Conservation (phyloP, 176 grass and related monocot species). For the Carex parvula region DNA sequence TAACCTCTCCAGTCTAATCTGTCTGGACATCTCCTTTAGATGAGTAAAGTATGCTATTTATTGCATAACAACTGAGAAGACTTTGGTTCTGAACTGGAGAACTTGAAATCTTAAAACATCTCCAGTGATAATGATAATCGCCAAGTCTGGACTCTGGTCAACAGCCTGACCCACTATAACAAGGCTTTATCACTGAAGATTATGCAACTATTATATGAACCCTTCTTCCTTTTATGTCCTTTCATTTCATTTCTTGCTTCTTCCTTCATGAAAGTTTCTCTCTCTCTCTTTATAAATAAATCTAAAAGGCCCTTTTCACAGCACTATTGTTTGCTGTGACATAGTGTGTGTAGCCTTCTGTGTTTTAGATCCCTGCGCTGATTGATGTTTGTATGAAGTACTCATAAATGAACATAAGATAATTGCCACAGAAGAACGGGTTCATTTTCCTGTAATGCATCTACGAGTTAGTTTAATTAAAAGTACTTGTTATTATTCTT, state of each 20-base stretch:
- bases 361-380: background rate
- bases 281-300: background rate
- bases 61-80: background rate
- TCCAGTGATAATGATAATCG: conserved; percentile 9
- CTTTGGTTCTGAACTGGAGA: background rate
- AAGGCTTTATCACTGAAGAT: background rate
- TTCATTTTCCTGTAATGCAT: background rate
- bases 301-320: conserved; percentile 9
- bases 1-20: background rate
- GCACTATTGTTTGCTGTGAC: background rate
- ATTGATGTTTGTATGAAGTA: background rate
- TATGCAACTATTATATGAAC: conserved; percentile 16
- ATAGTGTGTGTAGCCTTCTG: background rate
- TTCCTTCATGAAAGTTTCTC: background rate
- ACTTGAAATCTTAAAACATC: background rate
- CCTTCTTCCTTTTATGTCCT: too few species aligned
- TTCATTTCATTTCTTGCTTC: too few species aligned
- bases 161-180: background rate
- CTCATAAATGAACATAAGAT: background rate
- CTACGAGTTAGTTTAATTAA: conserved; percentile 22
- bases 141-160: conserved; percentile 13
- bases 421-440: conserved; percentile 3
- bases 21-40: background rate
- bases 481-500: conserved; percentile 15
- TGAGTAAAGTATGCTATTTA: background rate